These are phyloP conservation scores for Penicillium soppii DNA, from an alignment of 495 filamentous ascomycete genomes.

Conservation along the genomic window DNA sequence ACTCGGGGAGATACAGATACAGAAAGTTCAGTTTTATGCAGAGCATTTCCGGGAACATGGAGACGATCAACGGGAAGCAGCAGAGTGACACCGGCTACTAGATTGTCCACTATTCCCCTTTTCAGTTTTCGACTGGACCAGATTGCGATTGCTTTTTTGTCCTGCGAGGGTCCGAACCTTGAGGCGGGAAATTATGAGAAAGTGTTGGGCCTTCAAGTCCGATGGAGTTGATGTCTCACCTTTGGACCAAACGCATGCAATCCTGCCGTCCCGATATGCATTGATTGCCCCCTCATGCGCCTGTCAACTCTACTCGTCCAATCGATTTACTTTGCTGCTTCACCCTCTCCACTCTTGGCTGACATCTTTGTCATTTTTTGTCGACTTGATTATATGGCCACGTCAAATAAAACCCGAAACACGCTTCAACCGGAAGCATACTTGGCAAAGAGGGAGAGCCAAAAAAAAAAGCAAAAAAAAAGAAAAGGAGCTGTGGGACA, in stretches of 20 bases:
- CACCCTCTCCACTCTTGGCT: background rate
- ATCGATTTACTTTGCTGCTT: background rate
- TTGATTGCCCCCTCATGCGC: conserved; percentile 18
- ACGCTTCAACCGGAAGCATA: background rate
- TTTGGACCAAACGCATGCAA: conserved; percentile 31
- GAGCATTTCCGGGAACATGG: conserved; percentile 10
- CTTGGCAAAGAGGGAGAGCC: background rate
- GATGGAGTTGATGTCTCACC: conserved; percentile 26
- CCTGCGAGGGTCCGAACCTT: conserved; percentile 25
- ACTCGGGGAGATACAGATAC: background rate
- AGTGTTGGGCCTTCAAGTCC: conserved; percentile 15
- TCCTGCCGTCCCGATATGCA: conserved; percentile 33
- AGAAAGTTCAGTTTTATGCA: background rate
- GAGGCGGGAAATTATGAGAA: background rate
- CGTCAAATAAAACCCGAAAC: background rate
- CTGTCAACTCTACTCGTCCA: background rate
- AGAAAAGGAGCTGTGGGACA: background rate
- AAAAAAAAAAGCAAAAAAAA: background rate
- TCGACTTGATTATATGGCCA: background rate
- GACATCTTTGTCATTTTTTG: background rate
- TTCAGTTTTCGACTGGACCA: conserved; percentile 22
- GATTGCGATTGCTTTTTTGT: conserved; percentile 12
- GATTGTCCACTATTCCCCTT: conserved; percentile 24
- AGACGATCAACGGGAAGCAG: conserved; percentile 21
- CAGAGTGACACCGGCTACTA: conserved; percentile 28